phyloP scores from a whole-genome alignment of 176 grass and related monocot genomes.

The Musa beccarii region DNA sequence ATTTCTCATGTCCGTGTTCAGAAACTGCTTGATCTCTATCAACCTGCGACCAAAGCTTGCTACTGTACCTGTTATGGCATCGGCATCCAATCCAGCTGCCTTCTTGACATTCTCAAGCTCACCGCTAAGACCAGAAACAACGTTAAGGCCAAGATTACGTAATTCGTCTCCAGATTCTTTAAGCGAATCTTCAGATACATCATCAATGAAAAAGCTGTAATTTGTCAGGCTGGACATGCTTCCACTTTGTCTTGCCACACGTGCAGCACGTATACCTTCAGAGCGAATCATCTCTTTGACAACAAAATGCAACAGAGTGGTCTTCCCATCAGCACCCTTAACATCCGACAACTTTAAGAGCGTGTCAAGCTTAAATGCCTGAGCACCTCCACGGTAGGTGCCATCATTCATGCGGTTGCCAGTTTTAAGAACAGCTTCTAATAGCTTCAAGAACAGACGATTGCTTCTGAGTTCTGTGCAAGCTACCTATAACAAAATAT shows the following conservation, averaged over 20 bases:
- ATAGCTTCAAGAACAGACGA: slow-evolving; percentile 72
- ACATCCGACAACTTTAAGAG: slow-evolving; percentile 77
- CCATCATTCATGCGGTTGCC: slow-evolving; percentile 83
- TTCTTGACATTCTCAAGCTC: slow-evolving; percentile 68
- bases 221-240: slow-evolving; percentile 12
- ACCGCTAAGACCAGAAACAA: slow-evolving; percentile 52
- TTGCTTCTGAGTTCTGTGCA: slow-evolving; percentile 68
- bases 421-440: slow-evolving; percentile 90
- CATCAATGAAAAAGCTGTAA: slow-evolving; percentile 7
- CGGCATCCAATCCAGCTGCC: slow-evolving; percentile 56
- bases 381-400: slow-evolving; percentile 66
- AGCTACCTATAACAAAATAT: slow-evolving; percentile 37
- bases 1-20: slow-evolving; percentile 52
- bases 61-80: slow-evolving; percentile 53
- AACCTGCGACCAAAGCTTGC: slow-evolving; percentile 57
- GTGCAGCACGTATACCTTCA: slow-evolving; percentile 53
- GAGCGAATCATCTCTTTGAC: slow-evolving; percentile 65
- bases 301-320: slow-evolving; percentile 77
- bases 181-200: slow-evolving; percentile 21
- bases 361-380: slow-evolving; percentile 82
- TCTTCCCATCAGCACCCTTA: slow-evolving; percentile 80
- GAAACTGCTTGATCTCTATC: slow-evolving; percentile 55
- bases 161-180: slow-evolving; percentile 42
- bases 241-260: slow-evolving; percentile 29
- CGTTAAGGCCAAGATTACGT: slow-evolving; percentile 46